Base-by-base conservation (phyloP, 2,329 filamentous ascomycete genomes). In the Fusarium papillatum region DNA sequence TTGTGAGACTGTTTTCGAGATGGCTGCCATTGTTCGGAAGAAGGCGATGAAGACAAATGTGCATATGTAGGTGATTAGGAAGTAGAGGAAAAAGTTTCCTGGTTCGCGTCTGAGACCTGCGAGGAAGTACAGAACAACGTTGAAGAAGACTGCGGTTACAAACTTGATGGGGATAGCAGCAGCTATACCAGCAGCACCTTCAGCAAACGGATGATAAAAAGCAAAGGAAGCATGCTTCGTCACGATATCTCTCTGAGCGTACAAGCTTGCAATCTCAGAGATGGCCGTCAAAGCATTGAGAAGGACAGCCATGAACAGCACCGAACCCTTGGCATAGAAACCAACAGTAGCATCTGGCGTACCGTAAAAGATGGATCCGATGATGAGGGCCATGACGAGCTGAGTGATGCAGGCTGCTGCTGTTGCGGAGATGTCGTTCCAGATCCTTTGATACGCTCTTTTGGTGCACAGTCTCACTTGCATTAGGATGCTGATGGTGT, bases 41-140 rank as follows among this genome's bases (percentile, higher is more conserved):
- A 95, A 86, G 83, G 93, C 94, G 43, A 90, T 93, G 93, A 96
- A 95, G 75, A 92, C 89, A 76, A 96, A 87, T 0, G 91, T 95
- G 1, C 90, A 87, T 19, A 91, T 83, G 81, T 94, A 94, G 0
- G 90, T 92, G 76, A 95, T 88, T 22, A 97, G 85, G 73, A 94
- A 89, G 85, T 93, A 97, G 73, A 95, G 87, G 84, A 97, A 97
- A 86, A 96, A 97, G 1, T 90, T 86, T 1, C 88, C 90, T 0
- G 94, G 86, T 63, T 91, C 89, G 34, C 93, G 88, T 2, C 86
- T 82, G 4, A 91, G 83, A 1, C 86, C 86, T 1, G 87, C 81
- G 78, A 92, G 80, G 76, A 92, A 93, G 81, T 93, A 93, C 4
- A 92, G 80, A 17, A 90, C 85, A 5, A 91, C 69, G 75, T 92